These are phyloP conservation scores for Aspergillus panamensis DNA, from an alignment of 495 filamentous ascomycete genomes.

Conservation along the genomic window DNA sequence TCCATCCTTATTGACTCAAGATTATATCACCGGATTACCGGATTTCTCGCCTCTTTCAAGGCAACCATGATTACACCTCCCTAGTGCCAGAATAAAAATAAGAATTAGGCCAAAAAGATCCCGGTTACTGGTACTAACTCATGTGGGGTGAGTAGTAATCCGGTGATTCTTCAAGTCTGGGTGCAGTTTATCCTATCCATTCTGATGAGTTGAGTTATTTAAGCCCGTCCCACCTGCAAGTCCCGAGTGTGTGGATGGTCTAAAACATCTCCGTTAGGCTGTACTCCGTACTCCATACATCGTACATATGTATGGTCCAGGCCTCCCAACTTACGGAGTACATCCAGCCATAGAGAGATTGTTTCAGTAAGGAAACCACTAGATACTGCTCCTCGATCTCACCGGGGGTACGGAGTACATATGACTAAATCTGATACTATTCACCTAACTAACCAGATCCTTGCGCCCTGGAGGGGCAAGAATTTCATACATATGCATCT, in stretches of 20 bases:
- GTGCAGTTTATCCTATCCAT: constrained; percentile 10
- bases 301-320: constrained; percentile 1
- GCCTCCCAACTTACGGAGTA: neutral
- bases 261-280: constrained; percentile 19
- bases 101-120: neutral
- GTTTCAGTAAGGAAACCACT: neutral
- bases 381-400: neutral
- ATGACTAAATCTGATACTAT: neutral
- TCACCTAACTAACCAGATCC: neutral
- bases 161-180: constrained; percentile 15
- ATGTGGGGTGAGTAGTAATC: constrained; percentile 7
- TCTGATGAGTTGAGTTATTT: constrained; percentile 15
- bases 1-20: neutral
- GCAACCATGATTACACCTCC: neutral
- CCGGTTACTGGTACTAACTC: neutral
- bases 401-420: neutral
- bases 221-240: constrained; percentile 19
- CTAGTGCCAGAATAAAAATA: neutral
- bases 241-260: constrained; percentile 28
- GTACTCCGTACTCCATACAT: constrained; percentile 3
- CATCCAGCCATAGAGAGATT: constrained; percentile 1
- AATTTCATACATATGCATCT: neutral
- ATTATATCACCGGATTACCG: constrained; percentile 7
- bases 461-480: neutral
- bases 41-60: neutral